Conservation (phyloP, 768 basidiomycete species). For the Leucocoprinus leucothites region DNA sequence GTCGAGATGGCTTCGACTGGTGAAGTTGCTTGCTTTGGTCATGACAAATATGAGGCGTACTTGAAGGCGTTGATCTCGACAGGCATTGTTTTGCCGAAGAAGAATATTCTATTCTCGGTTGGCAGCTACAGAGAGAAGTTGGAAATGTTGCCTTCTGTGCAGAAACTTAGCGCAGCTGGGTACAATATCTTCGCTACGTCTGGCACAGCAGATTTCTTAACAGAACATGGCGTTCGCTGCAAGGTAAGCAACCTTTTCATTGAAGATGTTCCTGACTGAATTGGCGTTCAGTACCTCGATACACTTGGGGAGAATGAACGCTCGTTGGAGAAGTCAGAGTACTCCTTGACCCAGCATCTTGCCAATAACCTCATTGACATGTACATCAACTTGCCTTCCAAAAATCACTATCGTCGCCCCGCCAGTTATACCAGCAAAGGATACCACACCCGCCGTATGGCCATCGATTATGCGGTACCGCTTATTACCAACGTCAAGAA, state of each 20-base stretch:
- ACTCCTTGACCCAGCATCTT: constrained; percentile 94
- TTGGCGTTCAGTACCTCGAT: constrained; percentile 70
- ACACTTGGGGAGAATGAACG: constrained; percentile 73
- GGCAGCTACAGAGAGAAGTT: constrained; percentile 98
- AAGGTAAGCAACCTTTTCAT: constrained; percentile 50
- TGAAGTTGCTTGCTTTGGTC: constrained; percentile 98
- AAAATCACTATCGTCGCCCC: constrained; percentile 95
- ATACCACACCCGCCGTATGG: constrained; percentile 96
- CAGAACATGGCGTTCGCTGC: constrained; percentile 95
- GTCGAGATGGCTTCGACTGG: constrained; percentile 99
- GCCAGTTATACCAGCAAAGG: constrained; percentile 97
- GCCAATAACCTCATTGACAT: constrained; percentile 98
- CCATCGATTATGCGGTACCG: constrained; percentile 97
- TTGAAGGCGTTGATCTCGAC: constrained; percentile 96
- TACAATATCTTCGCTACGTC: constrained; percentile 97
- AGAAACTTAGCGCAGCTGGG: constrained; percentile 90
- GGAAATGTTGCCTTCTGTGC: constrained; percentile 91
- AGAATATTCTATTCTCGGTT: constrained; percentile 96
- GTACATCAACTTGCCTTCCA: constrained; percentile 99
- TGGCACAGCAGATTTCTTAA: constrained; percentile 96
- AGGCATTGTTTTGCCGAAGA: constrained; percentile 91
- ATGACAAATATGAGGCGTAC: constrained; percentile 97
- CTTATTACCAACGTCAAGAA: constrained; percentile 99
- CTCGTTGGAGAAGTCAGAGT: constrained; percentile 91
- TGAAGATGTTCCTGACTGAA: background rate